Base-by-base conservation (phyloP, 352 stramenopile species). In the Detonula confervacea region DNA sequence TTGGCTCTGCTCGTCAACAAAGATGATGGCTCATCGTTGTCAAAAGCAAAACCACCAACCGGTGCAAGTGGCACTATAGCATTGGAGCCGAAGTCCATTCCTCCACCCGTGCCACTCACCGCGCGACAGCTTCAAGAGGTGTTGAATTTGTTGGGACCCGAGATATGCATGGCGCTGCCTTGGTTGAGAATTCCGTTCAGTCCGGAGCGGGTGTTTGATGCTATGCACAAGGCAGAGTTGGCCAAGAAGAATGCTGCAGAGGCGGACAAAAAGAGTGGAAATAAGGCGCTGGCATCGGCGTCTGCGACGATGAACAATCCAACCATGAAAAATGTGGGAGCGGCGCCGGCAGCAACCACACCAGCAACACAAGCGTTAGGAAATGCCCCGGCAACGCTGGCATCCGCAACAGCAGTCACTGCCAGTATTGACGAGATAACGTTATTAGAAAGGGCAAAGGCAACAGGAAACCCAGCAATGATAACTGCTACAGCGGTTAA, bases 71-170 rank as follows among this genome's bases (percentile, higher is more conserved):
- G 12, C 39, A 16, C 2, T 4, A n/a, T 22, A 20, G 39, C 12
- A 12, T 12, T 49, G 39, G n/a, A 49, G 30, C 30, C 8, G 8
- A 37, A 37, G 30, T 35, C 29, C 35, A 51, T 44, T 18, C 71
- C 64, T 55, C 60, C 64, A 37, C 30, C 30, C 0, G 44, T 59
- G 27, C 73, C 67, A 56, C 51, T 87, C 9, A 77, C 56, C 33
- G 24, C 30, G 64, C 2, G 2, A 37, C 70, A 85, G 55, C 9
- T 85, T 14, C 20, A 71, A 6, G 54, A 77, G 42, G 47, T 87
- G 33, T 35, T 80, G 6, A 82, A 83, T 47, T n/a, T 83, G 18
- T 30, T 87, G 20, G 81, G 81, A 16, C 76, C 81, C 47, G 39
- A 74, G 35, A 69, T 81, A 8, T 83, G 76, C 57, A 44, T 77